Evolutionary conservation across 192 early-diverging fungal genomes (phyloP), one percentile per base, ranked within the genome.

Genomic region (Mortierella claussenii): DNA sequence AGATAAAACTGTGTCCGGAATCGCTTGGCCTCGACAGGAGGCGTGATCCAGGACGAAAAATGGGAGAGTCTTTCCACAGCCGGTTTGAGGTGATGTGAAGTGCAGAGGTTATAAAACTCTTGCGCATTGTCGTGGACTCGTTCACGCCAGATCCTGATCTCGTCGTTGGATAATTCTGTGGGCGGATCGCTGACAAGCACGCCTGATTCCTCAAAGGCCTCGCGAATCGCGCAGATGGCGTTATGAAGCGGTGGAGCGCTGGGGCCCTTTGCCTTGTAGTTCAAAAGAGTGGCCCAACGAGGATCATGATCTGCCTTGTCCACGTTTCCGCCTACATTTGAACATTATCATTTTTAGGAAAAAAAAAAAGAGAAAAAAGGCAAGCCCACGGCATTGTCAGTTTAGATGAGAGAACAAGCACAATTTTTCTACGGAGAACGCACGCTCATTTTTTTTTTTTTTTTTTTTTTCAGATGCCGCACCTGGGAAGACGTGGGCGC

Each of bases 201-300:
- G 0, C 92, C 92, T 18, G 88, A 87, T 65, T 96, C 95, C 70
- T 96, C 95, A 66, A 87, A 91, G 0, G 95, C 93, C 71, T 95
- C 90, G 42, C 92, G 86, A 20, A 92, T 78, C 1, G 92, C 92
- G 55, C 89, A 91, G 17, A 88, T 78, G 28, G 79, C 82, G 55
- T 79, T 81, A 24, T 82, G 69, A 20, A 84, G 68, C 47, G 61
- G 67, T 43, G 58, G 67, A 10, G 54, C 42, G 28, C 69, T 56
- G 9, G 42, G 44, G 18, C 20, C 21, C 6, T 65, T 55, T 40
- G 52, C 43, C n/a, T 50, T 54, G 37, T 73, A 61, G 30, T 69
- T 51, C 34, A 69, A 43, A 4, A 62, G n/a, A 11, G 65, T 57
- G 15, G 68, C 67, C 66, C 78, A 68, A 21, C 68, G 46, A 15